Evolutionary conservation across 148 eudicot genomes (phyloP).

Genomic region (Camellia lanceoleosa): DNA sequence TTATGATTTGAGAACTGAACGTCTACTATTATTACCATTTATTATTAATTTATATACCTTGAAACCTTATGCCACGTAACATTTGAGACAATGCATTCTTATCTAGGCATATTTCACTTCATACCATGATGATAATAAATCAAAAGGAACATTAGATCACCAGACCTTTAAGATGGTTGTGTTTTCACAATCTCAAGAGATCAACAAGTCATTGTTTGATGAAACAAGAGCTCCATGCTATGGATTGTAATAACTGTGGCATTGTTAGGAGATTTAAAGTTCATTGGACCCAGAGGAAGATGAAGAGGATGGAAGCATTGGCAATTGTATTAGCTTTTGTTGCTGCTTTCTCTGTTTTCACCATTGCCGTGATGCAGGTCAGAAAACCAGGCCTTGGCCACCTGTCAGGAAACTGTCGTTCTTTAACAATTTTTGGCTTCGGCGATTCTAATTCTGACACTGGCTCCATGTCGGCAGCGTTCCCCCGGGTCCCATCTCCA

Average conservation of each 20-base stretch:
- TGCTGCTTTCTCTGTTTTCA: not conserved
- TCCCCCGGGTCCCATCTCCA: constrained; percentile 59
- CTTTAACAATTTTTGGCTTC: constrained; percentile 76
- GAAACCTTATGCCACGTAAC: too few species aligned
- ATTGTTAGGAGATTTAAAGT: not conserved
- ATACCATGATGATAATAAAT: too few species aligned
- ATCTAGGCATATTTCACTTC: too few species aligned
- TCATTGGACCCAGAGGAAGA: not conserved
- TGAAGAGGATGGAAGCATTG: not conserved
- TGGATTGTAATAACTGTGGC: too few species aligned
- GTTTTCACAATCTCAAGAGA: too few species aligned
- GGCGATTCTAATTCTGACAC: constrained; percentile 95
- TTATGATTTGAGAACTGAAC: not conserved
- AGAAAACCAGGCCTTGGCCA: not conserved
- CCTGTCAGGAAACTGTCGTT: constrained; percentile 30
- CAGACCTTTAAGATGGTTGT: too few species aligned
- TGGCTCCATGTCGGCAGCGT: constrained; percentile 74
- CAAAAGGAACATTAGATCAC: too few species aligned
- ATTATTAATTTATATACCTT: not conserved
- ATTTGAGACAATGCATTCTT: too few species aligned
- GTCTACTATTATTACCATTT: not conserved
- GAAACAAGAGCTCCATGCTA: not conserved
- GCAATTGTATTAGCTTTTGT: not conserved
- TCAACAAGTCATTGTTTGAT: not conserved
- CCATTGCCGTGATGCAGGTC: not conserved